Evolutionary conservation across 1,139 yeast species (phyloP).

Genomic region (Geotrichum carabidarum): DNA sequence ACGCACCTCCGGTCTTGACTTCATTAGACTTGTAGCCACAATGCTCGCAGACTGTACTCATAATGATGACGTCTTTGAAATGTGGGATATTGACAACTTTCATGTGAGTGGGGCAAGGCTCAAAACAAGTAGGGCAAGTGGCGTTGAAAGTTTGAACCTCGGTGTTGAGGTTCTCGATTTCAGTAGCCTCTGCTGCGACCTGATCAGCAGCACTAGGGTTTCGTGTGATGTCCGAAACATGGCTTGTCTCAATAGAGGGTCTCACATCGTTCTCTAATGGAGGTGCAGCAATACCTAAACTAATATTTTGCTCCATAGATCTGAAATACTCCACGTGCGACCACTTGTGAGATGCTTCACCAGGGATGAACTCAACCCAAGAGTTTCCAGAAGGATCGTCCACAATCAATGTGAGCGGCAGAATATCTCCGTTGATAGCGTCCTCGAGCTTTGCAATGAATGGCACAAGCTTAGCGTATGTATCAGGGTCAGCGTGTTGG

Average conservation of each 20-base stretch:
- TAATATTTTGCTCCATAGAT: slow-evolving; percentile 82
- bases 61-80: slow-evolving; percentile 91
- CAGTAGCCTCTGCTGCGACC: slow-evolving; percentile 46
- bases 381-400: slow-evolving; percentile 98
- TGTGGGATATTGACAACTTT: slow-evolving; percentile 95
- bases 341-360: slow-evolving; percentile 89
- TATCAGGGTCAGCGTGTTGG: slow-evolving; percentile 63
- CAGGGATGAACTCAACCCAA: slow-evolving; percentile 88
- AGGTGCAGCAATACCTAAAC: slow-evolving; percentile 77
- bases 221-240: slow-evolving; percentile 36
- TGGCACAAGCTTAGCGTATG: slow-evolving; percentile 66
- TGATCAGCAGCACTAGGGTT: slow-evolving; percentile 30
- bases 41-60: slow-evolving; percentile 87
- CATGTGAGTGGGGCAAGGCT: slow-evolving; percentile 85
- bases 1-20: slow-evolving; percentile 96
- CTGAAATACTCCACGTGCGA: slow-evolving; percentile 76
- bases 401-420: slow-evolving; percentile 73
- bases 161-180: slow-evolving; percentile 75
- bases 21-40: slow-evolving; percentile 97
- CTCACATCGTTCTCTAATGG: slow-evolving; percentile 50
- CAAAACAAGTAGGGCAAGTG: slow-evolving; percentile 82
- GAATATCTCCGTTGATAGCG: slow-evolving; percentile 56
- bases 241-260: slow-evolving; percentile 36
- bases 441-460: slow-evolving; percentile 58
- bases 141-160: slow-evolving; percentile 94